Evolutionary conservation across 352 stramenopile genomes (phyloP).

Genomic region (Hyaloperonospora brassicae): DNA sequence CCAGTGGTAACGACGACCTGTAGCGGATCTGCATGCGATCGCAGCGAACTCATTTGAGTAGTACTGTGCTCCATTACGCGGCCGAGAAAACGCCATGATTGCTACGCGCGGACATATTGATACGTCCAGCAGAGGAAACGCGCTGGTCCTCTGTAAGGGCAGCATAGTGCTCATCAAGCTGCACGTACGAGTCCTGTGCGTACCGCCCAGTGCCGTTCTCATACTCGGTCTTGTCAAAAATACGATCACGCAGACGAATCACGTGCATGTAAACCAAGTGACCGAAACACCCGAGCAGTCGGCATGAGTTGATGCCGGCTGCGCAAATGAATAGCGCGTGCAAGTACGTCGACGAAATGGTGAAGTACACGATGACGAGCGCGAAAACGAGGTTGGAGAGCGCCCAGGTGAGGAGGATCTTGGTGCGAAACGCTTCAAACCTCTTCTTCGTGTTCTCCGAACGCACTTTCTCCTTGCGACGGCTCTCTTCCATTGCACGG

Average conservation of each 20-base stretch:
- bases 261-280: constrained; percentile 73
- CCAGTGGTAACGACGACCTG: constrained; percentile 7
- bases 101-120: constrained; percentile 27
- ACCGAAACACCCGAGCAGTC: constrained; percentile 54
- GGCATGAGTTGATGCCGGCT: constrained; percentile 55
- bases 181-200: constrained; percentile 47
- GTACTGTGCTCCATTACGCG: constrained; percentile 11
- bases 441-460: constrained; percentile 62
- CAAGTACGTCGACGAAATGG: constrained; percentile 48
- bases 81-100: constrained; percentile 25
- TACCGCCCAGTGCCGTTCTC: constrained; percentile 46
- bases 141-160: constrained; percentile 58
- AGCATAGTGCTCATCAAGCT: constrained; percentile 69
- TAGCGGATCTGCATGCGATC: constrained; percentile 10
- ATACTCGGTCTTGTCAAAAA: constrained; percentile 46
- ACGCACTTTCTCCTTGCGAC: constrained; percentile 43
- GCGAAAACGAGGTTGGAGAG: constrained; percentile 79
- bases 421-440: constrained; percentile 81
- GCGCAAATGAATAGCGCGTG: constrained; percentile 67
- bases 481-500: constrained; percentile 58
- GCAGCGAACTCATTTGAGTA: background rate
- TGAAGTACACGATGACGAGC: constrained; percentile 63
- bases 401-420: constrained; percentile 72
- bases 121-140: constrained; percentile 34
- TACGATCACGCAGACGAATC: constrained; percentile 24